phyloP scores from a whole-genome alignment of 495 filamentous ascomycete species.

The Tuber magnatum region DNA sequence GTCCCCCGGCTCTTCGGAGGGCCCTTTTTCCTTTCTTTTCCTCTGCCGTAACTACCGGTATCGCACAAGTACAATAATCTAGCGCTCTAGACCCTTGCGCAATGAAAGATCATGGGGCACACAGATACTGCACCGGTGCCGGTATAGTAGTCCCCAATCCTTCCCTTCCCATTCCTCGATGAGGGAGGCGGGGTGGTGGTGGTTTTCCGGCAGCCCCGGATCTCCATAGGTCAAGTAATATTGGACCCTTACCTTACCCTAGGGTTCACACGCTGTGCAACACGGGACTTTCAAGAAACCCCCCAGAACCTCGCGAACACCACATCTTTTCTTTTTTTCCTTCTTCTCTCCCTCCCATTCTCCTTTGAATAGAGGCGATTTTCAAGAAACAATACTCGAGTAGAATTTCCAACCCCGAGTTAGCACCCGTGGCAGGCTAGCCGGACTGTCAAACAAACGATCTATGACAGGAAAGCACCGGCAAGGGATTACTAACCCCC shows the following conservation, averaged over 20 bases:
- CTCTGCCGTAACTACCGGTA: neutral
- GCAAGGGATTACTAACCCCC: neutral
- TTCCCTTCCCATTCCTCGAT: neutral
- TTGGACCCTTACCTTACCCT: neutral
- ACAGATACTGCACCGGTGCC: too few species aligned
- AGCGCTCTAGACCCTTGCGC: neutral
- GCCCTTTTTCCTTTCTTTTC: neutral
- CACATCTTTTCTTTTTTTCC: neutral
- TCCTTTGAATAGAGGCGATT: neutral
- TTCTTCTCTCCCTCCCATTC: neutral
- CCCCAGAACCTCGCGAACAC: neutral
- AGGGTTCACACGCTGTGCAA: neutral
- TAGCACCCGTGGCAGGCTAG: neutral
- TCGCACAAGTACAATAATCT: neutral
- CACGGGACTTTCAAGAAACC: neutral
- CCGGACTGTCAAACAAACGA: neutral
- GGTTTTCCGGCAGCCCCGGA: neutral
- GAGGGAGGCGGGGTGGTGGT: neutral
- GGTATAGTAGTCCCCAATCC: neutral
- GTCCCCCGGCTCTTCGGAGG: neutral
- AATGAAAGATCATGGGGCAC: neutral
- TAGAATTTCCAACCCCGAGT: neutral
- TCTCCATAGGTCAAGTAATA: neutral
- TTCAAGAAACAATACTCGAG: neutral
- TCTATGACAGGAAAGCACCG: neutral